A percentile compares a stretch with the other conserved stretches of the same genome.
Conservation (phyloP, 169 alveolate species). For the Blepharisma undulans region DNA sequence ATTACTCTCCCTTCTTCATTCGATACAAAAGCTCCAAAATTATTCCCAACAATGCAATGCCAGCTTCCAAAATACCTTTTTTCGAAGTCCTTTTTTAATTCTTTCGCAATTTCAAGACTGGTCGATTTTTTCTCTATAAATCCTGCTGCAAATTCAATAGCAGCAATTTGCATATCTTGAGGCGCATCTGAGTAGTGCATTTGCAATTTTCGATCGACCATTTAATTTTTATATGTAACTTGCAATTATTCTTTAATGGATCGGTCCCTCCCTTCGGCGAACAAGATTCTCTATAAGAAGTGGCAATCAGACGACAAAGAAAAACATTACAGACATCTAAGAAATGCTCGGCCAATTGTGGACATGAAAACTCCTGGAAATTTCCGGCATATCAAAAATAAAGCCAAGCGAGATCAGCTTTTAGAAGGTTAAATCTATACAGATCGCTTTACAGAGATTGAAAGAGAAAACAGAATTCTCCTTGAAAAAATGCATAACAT, state of each 20-base stretch:
- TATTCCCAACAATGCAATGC: slow-evolving; percentile 40
- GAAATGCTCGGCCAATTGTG: background rate
- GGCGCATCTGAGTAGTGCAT: slow-evolving; percentile 31
- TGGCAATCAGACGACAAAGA: background rate
- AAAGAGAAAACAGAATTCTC: slow-evolving; percentile 38
- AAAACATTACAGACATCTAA: background rate
- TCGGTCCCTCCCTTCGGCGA: background rate
- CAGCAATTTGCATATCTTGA: slow-evolving; percentile 24
- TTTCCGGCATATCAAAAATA: background rate
- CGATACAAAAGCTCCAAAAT: slow-evolving; percentile 39
- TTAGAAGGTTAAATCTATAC: background rate
- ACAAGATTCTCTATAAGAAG: background rate
- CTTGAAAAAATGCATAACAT: slow-evolving; percentile 28
- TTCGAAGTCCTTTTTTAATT: slow-evolving; percentile 26
- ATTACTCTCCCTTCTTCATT: slow-evolving; percentile 16
- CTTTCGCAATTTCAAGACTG: slow-evolving; percentile 10
- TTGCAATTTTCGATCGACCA: slow-evolving; percentile 34
- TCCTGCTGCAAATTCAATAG: slow-evolving; percentile 6
- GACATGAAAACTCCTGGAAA: background rate
- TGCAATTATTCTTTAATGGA: background rate
- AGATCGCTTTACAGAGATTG: slow-evolving; percentile 37
- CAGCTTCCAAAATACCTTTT: slow-evolving; percentile 11
- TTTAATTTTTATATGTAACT: background rate
- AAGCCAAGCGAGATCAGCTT: background rate
- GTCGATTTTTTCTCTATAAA: slow-evolving; percentile 13